Base-by-base conservation (phyloP, 805 yeast genomes). In the Candida piceae region DNA sequence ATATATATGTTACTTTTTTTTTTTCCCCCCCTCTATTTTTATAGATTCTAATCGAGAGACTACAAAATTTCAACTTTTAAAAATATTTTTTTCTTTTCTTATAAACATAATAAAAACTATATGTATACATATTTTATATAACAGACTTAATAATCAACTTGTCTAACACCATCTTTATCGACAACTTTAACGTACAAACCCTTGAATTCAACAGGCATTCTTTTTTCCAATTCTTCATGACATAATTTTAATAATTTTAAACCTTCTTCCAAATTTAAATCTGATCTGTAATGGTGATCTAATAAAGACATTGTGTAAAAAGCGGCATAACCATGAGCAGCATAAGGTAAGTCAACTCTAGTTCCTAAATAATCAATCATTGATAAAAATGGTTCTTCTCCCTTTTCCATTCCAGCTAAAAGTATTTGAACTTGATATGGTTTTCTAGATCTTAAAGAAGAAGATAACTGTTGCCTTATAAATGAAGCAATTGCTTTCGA, bases 241-340 rank as follows among this genome's bases (percentile, higher is more conserved):
- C 97, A 88, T 55, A 70, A 55, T 45, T 76, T 69, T 57, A 89
- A 71, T 49, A 93, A 69, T 32, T 78, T 70, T 41, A 90, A 57
- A 3, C 97, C 98, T 42, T 87, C 90, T 26, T 79, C 86, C 28
- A 75, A 61, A 6, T 74, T 66, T 79, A 89, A 75, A 50, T 80
- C 89, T 29, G 78, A 70, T 57, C 80, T 74, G 64, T 89, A 88
- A 63, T 88, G 96, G 50, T 82, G 88, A 66, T 93, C 98, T 48
- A 93, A 70, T 46, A 90, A 67, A 2, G 97, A 84, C 61, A 87
- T 74, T 22, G 95, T 80, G 61, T 93, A 93, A 63, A 90, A 93
- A 2, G 94, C 95, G n/a, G 97, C 95, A 57, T 93, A 93, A 10
- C 98, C 98, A 60, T 93, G 98, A 2, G 97, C 97, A 13, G 94